phyloP scores from a whole-genome alignment of 805 yeast genomes.

The Yamadazyma akitaensis region DNA sequence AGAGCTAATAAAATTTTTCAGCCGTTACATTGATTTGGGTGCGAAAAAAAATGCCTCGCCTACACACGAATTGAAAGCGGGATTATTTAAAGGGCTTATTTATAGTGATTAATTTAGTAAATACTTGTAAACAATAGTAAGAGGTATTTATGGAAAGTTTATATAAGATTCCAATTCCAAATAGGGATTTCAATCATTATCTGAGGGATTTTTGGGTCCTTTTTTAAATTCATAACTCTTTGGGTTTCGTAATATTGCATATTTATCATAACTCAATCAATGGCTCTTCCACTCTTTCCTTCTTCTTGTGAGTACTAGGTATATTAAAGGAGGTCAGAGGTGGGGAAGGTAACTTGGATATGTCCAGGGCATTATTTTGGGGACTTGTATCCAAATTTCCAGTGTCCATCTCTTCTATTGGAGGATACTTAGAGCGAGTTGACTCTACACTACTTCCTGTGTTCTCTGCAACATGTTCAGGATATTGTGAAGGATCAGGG shows the following conservation, averaged over 20 bases:
- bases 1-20: slow-evolving; percentile 1
- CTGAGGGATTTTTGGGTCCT: neutral
- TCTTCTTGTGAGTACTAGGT: neutral
- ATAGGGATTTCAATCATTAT: neutral
- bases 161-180: neutral
- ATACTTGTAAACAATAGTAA: neutral
- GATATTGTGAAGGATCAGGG: slow-evolving; percentile 1
- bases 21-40: neutral
- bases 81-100: neutral
- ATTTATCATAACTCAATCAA: slow-evolving; percentile 33
- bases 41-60: slow-evolving; percentile 4
- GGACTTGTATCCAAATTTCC: neutral
- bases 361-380: neutral
- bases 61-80: neutral
- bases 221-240: neutral
- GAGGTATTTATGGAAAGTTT: neutral
- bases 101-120: no score
- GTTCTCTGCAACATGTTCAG: neutral
- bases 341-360: neutral
- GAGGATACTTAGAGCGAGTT: slow-evolving; percentile 15
- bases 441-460: slow-evolving; percentile 11
- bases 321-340: slow-evolving; percentile 3
- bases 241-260: neutral
- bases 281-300: slow-evolving; percentile 26
- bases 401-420: slow-evolving; percentile 12